A percentile compares a stretch with the other conserved stretches of the same genome.
Conservation (phyloP, 441 rosid genomes). For the Gossypium schwendimanii region DNA sequence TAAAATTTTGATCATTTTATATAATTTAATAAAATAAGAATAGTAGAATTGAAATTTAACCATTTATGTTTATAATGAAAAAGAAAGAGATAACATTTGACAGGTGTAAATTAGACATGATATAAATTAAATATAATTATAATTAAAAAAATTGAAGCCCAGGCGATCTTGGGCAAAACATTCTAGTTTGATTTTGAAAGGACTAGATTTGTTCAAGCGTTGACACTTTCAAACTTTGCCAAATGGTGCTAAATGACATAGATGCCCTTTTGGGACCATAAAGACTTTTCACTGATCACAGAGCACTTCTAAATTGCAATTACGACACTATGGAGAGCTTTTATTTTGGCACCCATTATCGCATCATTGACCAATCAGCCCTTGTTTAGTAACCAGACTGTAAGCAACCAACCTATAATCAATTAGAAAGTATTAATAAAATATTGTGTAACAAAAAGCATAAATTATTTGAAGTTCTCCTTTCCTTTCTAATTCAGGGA, state of each 20-base stretch:
- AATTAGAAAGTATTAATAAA: neutral
- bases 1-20: too few species aligned
- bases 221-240: neutral
- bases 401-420: constrained; percentile 10
- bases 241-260: neutral
- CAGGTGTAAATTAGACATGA: too few species aligned
- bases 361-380: constrained; percentile 11
- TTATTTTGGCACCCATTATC: constrained; percentile 4
- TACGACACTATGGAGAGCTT: too few species aligned
- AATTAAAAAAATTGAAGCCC: too few species aligned
- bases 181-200: neutral
- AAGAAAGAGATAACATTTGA: too few species aligned
- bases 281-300: neutral
- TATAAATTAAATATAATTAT: too few species aligned
- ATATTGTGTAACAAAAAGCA: neutral
- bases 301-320: neutral
- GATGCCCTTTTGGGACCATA: neutral
- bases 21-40: too few species aligned
- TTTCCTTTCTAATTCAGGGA: constrained; percentile 6
- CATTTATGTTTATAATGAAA: too few species aligned
- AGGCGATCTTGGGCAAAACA: too few species aligned
- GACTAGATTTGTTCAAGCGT: neutral
- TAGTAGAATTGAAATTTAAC: too few species aligned
- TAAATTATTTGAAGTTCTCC: neutral
- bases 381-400: constrained; percentile 14